Conservation (phyloP, 805 yeast genomes). For the Schwanniomyces sp. region DNA sequence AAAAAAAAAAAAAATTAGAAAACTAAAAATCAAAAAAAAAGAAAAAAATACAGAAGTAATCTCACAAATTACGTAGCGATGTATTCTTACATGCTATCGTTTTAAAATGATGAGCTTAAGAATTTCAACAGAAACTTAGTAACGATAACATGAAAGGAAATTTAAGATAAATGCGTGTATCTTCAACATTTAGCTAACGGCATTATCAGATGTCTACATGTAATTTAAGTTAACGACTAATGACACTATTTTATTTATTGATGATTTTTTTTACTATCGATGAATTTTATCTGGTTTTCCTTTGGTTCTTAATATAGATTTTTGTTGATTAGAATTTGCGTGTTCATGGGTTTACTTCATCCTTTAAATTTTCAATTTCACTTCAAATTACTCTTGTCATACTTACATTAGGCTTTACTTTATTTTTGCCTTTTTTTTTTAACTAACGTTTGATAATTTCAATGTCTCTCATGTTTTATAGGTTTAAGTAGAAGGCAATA, state of each 20-base stretch:
- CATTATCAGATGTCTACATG: background rate
- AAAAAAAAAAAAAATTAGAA: slow-evolving; percentile 1
- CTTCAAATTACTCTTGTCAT: background rate
- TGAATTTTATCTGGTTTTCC: background rate
- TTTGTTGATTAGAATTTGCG: slow-evolving; percentile 5
- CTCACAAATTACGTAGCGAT: background rate
- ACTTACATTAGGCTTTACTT: background rate
- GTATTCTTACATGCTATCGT: background rate
- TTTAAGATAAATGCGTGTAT: background rate
- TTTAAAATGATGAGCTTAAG: background rate
- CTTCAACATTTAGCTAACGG: slow-evolving; percentile 3
- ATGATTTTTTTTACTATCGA: background rate
- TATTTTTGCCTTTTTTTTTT: background rate
- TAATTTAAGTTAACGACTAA: slow-evolving; percentile 3
- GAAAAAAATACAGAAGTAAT: background rate
- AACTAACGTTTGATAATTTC: background rate
- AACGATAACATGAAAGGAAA: background rate
- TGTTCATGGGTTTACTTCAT: background rate
- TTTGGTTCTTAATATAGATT: slow-evolving; percentile 9
- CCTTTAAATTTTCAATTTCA: background rate
- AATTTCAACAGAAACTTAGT: background rate
- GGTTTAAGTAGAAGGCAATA: background rate
- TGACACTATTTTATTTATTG: slow-evolving; percentile 3
- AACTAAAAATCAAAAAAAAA: background rate
- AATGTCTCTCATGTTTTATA: background rate